Evolutionary conservation across 2,329 filamentous ascomycete genomes (phyloP).

Genomic region (Hirsutella thompsonii): DNA sequence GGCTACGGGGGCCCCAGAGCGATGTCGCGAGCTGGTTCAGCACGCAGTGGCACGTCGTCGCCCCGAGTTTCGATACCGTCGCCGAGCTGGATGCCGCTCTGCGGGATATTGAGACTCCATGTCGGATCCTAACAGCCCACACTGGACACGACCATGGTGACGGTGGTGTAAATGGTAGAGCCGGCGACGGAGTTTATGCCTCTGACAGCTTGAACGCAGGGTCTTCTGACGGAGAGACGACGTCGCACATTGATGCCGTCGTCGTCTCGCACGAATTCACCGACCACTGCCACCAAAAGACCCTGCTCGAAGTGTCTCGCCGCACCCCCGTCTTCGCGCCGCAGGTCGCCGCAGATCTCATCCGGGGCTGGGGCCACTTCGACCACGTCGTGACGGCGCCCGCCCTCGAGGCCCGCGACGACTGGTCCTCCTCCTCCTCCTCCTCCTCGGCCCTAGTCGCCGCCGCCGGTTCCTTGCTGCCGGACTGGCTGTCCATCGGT

Average conservation of each 20-base stretch:
- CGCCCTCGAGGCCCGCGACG: conserved; percentile 21
- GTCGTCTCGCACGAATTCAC: conserved; percentile 54
- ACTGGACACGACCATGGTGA: too few species aligned
- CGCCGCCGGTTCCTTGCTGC: conserved; percentile 25
- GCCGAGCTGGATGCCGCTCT: conserved; percentile 40
- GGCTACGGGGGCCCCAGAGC: conserved; percentile 48
- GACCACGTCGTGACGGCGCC: conserved; percentile 36
- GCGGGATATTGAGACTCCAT: conserved; percentile 29
- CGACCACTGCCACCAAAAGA: conserved; percentile 53
- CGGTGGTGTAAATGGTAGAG: not conserved
- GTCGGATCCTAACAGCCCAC: conserved; percentile 1
- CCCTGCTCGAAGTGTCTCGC: conserved; percentile 38
- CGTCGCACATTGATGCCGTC: conserved; percentile 38
- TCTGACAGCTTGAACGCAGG: too few species aligned
- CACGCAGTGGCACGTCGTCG: conserved; percentile 47
- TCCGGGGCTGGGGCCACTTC: conserved; percentile 48
- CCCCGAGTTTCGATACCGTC: conserved; percentile 40
- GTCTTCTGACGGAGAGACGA: not conserved
- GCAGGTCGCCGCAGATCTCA: conserved; percentile 41
- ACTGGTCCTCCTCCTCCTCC: conserved; percentile 8
- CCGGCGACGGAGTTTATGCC: not conserved
- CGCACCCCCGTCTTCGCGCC: conserved; percentile 47
- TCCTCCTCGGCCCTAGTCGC: too few species aligned
- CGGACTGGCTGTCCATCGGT: conserved; percentile 48
- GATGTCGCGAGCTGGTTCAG: conserved; percentile 54